A percentile compares a stretch with the other conserved stretches of the same genome.
phyloP scores from a whole-genome alignment of 2,329 filamentous ascomycete species.

The Penicillium sp. region DNA sequence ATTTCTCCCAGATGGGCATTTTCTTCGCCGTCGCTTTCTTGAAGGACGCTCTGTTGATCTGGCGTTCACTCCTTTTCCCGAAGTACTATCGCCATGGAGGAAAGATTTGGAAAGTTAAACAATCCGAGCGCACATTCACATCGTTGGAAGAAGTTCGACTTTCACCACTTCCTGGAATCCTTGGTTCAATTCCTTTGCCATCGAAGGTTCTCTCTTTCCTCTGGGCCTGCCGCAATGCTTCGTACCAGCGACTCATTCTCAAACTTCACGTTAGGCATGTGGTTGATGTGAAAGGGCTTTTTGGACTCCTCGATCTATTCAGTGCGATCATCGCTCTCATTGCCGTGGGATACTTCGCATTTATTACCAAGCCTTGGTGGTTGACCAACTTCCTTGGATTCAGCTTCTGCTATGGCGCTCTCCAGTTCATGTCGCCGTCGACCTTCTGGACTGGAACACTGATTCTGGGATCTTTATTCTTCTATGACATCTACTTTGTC shows the following conservation, averaged over 20 bases:
- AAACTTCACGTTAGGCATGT: constrained; percentile 55
- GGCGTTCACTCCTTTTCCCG: constrained; percentile 70
- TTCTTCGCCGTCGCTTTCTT: constrained; percentile 71
- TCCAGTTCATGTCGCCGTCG: constrained; percentile 83
- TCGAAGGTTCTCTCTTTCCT: constrained; percentile 32
- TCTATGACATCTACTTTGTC: constrained; percentile 83
- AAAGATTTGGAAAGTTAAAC: constrained; percentile 48
- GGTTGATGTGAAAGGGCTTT: constrained; percentile 40
- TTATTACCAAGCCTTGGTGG: constrained; percentile 62
- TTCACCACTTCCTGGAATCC: constrained; percentile 54
- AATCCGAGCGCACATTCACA: constrained; percentile 31
- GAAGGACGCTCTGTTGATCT: constrained; percentile 66
- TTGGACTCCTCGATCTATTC: constrained; percentile 50
- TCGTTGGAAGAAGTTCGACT: constrained; percentile 24
- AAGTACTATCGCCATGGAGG: constrained; percentile 59
- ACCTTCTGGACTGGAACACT: constrained; percentile 79
- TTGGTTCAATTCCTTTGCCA: constrained; percentile 50
- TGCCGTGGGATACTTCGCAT: constrained; percentile 63
- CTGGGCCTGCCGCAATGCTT: constrained; percentile 51
- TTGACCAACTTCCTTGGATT: constrained; percentile 85
- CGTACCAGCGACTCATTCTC: constrained; percentile 52
- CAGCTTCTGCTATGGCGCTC: constrained; percentile 77
- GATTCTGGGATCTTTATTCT: constrained; percentile 76
- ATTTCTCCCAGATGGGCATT: constrained; percentile 79
- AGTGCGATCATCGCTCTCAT: constrained; percentile 57